Evolutionary conservation across 225 moss, liverwort and hornwort species (phyloP), one percentile per base, ranked within the genome.

Genomic region (Pseudoscleropodium purum): DNA sequence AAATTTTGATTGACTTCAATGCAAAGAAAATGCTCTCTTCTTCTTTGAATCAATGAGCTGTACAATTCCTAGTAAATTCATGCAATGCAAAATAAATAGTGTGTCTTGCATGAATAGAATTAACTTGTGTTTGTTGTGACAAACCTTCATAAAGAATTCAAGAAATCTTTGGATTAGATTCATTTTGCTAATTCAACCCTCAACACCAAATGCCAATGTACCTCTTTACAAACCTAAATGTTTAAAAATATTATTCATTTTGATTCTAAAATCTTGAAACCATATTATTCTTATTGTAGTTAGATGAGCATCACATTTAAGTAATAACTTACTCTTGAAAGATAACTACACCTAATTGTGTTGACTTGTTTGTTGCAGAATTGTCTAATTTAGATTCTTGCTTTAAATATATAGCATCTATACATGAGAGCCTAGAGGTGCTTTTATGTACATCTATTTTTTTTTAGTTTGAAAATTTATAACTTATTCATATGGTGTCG

Each of bases 21-120:
- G 0, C 13, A 51, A 34, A 76, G 7, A 34, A 19, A 1, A 34
- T 51, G 34, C 34, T 34, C 8, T 20, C 13, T 76, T 51, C 33
- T 33, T 76, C 13, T 34, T 0, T 76, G 3, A 76, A 2, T 51
- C 5, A 34, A 0, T 51, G 8, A 76, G 3, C 5, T 12, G 33
- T 1, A 34, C 2, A 49, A 49, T 75, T 20, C 7, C 11, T 33
- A 33, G 1, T 13, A 13, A 34, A 21, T 8, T 21, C 2, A 13
- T 21, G 21, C 2, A 34, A 0, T 51, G 13, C 12, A 34, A 49
- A 51, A 49, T 75, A 51, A 47, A 31, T 31, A 29, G 4, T 29
- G 1, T 29, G 0, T 9, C 45, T 0, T 10, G 0, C 2, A 29
- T 18, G 29, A 29, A 75, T 18, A 30, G 4, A 75, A 75, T 18